Evolutionary conservation across 1,284 basidiomycete genomes (phyloP), one percentile per base, ranked within the genome.

Genomic region (Papiliotrema laurentii): DNA sequence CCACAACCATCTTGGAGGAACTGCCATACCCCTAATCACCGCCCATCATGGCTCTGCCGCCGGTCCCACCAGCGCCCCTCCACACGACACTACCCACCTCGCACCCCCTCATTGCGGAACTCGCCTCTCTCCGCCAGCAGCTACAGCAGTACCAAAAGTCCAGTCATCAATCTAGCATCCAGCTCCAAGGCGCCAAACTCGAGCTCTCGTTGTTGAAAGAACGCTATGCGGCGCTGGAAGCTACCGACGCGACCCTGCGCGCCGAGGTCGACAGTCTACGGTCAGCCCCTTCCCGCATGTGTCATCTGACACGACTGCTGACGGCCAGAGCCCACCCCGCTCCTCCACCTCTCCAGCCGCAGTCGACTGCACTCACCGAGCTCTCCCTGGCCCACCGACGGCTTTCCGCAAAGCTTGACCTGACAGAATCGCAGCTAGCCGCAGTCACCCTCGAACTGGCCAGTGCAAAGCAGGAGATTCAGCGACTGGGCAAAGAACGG

Each of bases 71-170:
- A 9, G 19, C 35, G 14, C 22, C 39, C 9, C 30, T 30, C 14
- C 41, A 14, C 10, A 6, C 41, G 16, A 21, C 41, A 24, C 56
- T 72, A 2, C 57, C 64, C 1, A 24, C 56, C 2, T 51, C 63
- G 0, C 83, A 87, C 60, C 86, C 85, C 11, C 76, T 87, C 24
- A 75, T 79, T 10, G 69, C 80, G 26, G 85, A 88, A 69, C 76
- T 88, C 26, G 60, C 76, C 18, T 83, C 81, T 52, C 77, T 87
- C 19, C 79, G 83, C 46, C 69, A 76, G n/a, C 81, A 84, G 2
- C 77, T 86, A 5, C 71, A 76, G 37, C 81, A 81, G 41, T 87
- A 84, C 59, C 85, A 74, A 51, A 56, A 60, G 24, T 58, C 68
- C 2, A 62, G 69, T 24, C 74, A 75, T 55, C 65, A 69, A 48